Evolutionary conservation across 495 filamentous ascomycete genomes (phyloP), one percentile per base, ranked within the genome.

Genomic region (Podospora bellae-mahoneyi): DNA sequence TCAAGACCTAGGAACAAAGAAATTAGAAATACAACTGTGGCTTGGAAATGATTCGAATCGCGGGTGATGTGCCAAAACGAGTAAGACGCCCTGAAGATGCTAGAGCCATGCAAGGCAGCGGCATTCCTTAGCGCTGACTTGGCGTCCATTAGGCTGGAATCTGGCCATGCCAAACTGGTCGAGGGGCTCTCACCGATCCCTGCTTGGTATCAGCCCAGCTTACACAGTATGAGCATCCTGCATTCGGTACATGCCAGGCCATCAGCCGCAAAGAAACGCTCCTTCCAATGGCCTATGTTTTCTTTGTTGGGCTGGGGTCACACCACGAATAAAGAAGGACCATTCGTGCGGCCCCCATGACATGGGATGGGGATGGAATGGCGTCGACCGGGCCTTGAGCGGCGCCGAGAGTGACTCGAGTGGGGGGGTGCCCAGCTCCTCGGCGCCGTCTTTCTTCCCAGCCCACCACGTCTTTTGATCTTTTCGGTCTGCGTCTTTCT

Each of bases 101-200:
- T 18, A 48, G 39, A 48, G 39, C 39, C 39, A 48, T 48, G 39
- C 39, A 48, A 48, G 39, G 39, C 39, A 48, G 39, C 39, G 39
- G 39, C 39, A 48, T 13, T 48, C 56, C 60, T 62, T 67, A 23
- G 26, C 19, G 19, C 16, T 10, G 48, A 32, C 60, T 64, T 64
- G 66, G 60, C 60, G 26, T 26, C 62, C 60, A 19, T 54, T 27
- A 20, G 53, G 60, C 28, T 64, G 66, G 65, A 62, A 62, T 59
- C 20, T 15, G 27, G 13, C 20, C 2, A 18, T 15, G 57, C 34
- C 34, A 39, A 39, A 39, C 34, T 39, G 34, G 6, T 4, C 59
- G 62, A 4, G 28, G 3, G 0, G 16, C 1, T 30, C 1, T 1
- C 48, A 18, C 53, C 18, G 23, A 13, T 16, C 48, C 64, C 64